phyloP scores from a whole-genome alignment of 2,329 filamentous ascomycete genomes.

The Exophiala dermatitidis region DNA sequence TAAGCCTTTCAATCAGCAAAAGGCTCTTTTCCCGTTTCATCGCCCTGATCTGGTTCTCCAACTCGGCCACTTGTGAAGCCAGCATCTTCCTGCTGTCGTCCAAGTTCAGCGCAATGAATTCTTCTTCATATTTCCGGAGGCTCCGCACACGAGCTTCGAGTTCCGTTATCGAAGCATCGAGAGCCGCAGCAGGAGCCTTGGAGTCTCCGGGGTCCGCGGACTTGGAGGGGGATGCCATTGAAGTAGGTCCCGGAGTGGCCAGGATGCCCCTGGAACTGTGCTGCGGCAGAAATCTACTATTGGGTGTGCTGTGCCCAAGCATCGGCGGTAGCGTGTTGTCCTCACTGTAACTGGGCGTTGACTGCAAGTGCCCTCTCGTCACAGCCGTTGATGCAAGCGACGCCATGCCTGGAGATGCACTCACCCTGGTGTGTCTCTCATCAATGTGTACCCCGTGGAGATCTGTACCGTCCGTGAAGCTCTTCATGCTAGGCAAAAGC shows the following conservation, averaged over 20 bases:
- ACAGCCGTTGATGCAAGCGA: slow-evolving; percentile 16
- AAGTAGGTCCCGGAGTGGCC: slow-evolving; percentile 5
- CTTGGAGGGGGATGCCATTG: slow-evolving; percentile 11
- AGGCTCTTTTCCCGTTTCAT: slow-evolving; percentile 23
- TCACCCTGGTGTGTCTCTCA: slow-evolving; percentile 17
- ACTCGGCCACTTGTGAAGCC: slow-evolving; percentile 19
- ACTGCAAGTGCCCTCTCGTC: slow-evolving; percentile 6
- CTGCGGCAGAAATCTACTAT: slow-evolving; percentile 14
- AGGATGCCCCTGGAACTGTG: slow-evolving; percentile 9
- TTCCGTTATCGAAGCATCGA: slow-evolving; percentile 22
- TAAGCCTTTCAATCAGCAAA: slow-evolving; percentile 23
- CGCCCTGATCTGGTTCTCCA: slow-evolving; percentile 21
- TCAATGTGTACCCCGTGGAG: slow-evolving; percentile 17
- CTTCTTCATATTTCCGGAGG: slow-evolving; percentile 25
- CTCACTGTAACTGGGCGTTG: slow-evolving; percentile 5
- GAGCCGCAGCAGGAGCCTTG: slow-evolving; percentile 13
- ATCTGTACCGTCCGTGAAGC: slow-evolving; percentile 18
- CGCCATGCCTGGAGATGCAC: slow-evolving; percentile 16
- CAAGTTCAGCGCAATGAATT: slow-evolving; percentile 24
- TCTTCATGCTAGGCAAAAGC: slow-evolving; percentile 22
- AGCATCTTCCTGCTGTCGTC: slow-evolving; percentile 25
- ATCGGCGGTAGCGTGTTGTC: slow-evolving; percentile 24
- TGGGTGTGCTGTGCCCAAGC: slow-evolving; percentile 13
- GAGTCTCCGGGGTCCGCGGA: background rate
- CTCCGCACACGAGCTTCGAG: slow-evolving; percentile 21